phyloP scores from a whole-genome alignment of 495 filamentous ascomycete species.

The Cercophora sp. region DNA sequence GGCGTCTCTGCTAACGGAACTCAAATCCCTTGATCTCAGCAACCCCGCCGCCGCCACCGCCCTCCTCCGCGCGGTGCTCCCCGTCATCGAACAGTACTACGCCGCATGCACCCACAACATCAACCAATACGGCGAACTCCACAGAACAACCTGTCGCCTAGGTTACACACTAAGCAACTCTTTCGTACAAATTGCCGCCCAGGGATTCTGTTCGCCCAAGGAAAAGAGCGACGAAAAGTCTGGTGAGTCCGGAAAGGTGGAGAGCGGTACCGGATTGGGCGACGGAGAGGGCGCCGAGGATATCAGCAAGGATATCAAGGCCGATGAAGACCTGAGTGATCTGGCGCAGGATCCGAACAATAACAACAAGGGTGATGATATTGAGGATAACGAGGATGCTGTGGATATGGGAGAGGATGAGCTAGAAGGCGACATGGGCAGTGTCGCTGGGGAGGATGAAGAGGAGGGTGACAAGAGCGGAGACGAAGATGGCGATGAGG shows the following conservation, averaged over 20 bases:
- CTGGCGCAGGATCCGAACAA: constrained; percentile 76
- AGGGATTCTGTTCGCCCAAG: constrained; percentile 86
- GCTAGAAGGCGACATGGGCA: constrained; percentile 72
- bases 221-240: constrained; percentile 67
- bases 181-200: constrained; percentile 68
- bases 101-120: constrained; percentile 53
- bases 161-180: constrained; percentile 68
- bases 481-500: constrained; percentile 42
- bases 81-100: constrained; percentile 71
- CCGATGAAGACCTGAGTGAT: constrained; percentile 90
- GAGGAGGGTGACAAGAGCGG: constrained; percentile 50
- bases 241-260: constrained; percentile 68
- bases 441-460: constrained; percentile 55
- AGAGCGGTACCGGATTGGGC: constrained; percentile 93
- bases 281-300: constrained; percentile 93
- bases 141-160: constrained; percentile 67
- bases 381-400: constrained; percentile 81
- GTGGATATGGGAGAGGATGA: constrained; percentile 93
- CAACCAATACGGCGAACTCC: constrained; percentile 50
- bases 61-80: constrained; percentile 61
- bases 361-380: constrained; percentile 63
- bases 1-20: constrained; percentile 43
- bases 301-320: constrained; percentile 92
- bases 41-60: constrained; percentile 49
- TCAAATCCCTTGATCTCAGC: constrained; percentile 47